These are phyloP conservation scores for Myxozyma monticola DNA, from an alignment of 805 yeast genomes.

Conservation along the genomic window DNA sequence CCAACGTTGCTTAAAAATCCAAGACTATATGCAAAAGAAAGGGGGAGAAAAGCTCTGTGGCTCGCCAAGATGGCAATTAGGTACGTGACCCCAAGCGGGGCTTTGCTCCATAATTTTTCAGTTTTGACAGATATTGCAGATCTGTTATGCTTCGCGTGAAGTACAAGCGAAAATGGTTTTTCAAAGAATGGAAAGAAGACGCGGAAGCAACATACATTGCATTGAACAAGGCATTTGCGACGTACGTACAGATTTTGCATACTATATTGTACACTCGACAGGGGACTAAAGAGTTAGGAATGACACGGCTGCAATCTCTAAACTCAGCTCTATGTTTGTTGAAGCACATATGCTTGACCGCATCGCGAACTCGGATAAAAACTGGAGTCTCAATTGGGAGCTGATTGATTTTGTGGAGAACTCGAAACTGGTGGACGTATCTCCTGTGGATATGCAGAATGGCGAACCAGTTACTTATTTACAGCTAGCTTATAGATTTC, in stretches of 20 bases:
- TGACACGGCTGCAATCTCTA: not conserved
- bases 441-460: conserved; percentile 19
- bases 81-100: not conserved
- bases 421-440: conserved; percentile 10
- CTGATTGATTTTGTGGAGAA: conserved; percentile 10
- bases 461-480: conserved; percentile 11
- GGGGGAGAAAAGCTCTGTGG: conserved; percentile 2
- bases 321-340: conserved; percentile 22
- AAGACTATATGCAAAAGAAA: conserved; percentile 1
- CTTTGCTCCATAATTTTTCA: not conserved
- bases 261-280: not conserved
- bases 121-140: not conserved
- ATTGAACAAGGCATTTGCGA: conserved; percentile 22
- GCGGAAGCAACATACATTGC: conserved; percentile 12
- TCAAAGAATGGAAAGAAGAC: conserved; percentile 12
- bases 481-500: conserved; percentile 21
- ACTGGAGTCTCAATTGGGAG: conserved; percentile 19
- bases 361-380: conserved; percentile 22
- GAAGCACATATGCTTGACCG: conserved; percentile 15
- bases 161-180: conserved; percentile 5
- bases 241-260: conserved; percentile 9
- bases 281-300: not conserved
- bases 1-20: conserved; percentile 15
- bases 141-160: conserved; percentile 6
- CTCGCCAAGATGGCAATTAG: conserved; percentile 1